Evolutionary conservation across 2,329 filamentous ascomycete species (phyloP), one percentile per base, ranked within the genome.

Genomic region (Trichophyton mentagrophytes): DNA sequence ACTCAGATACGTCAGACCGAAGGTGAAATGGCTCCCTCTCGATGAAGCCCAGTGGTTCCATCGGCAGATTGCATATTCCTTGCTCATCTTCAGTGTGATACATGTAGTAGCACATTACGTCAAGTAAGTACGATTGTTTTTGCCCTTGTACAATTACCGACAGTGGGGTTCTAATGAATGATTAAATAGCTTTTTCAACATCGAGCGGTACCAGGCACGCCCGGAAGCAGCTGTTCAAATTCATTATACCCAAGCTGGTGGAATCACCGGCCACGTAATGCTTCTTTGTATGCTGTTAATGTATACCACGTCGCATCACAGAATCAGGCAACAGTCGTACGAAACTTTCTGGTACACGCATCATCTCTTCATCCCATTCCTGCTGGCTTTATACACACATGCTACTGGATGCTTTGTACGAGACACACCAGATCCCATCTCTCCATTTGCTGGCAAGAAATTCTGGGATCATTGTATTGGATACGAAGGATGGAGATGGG

Each of bases 281-380:
- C 82, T 97, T 27, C 80, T 99, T n/a, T 97, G 91, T 81, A 99
- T 99, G 93, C 78, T 99, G 64, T 77, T 99, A 64, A 99, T 99
- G 81, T 99, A 95, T 77, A 99, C 93, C 1, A 96, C 91, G 0
- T 88, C 93, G 2, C 93, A 99, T 71, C 82, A 87, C 68, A 88
- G 89, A 66, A 97, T 99, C 66, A 88, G 93, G 60, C 92, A 97
- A 72, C 93, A 99, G 72, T 95, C 90, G 0, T 99, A 91, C 71
- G 93, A 99, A 77, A 95, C 92, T 0, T 99, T 99, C 73, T 99
- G 93, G 93, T 99, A 99, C 76, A 96, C 90, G 0, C 93, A 99
- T 75, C 93, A 99, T 69, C 82, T 99, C n/a, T 97, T 97, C 70
- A 88, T 99, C 63, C 92, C 93, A 1, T 99, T 99, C 74, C 77